Evolutionary conservation across 768 basidiomycete species (phyloP), one percentile per base, ranked within the genome.

Genomic region (Boletus eberwhitei): DNA sequence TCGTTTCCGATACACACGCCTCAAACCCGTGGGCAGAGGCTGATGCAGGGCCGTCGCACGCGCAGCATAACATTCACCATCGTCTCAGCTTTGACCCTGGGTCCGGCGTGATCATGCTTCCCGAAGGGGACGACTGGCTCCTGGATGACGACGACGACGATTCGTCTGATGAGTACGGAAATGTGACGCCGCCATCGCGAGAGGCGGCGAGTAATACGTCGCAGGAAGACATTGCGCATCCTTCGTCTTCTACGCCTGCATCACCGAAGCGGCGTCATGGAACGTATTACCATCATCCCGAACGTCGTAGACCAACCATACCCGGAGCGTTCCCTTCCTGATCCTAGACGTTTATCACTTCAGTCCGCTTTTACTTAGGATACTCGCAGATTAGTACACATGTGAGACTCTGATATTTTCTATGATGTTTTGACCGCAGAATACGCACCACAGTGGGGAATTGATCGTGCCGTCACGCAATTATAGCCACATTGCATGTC

Each of bases 261-360:
- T 73, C 77, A n/a, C 73, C 77, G 17, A 68, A 74, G 52, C 84
- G 81, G 58, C 75, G 88, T 29, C 87, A 90, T 68, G 80, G 82
- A 34, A 92, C 88, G 26, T 92, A 92, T 63, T 93, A 87, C 60
- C 92, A 92, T 67, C 92, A 92, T 68, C 92, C 92, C 0, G 92
- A 93, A 64, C 77, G 76, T 38, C 71, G 71, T 44, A 53, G 77
- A 63, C 77, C 79, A 58, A 64, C 70, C 0, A 75, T 86, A 53
- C 86, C 86, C 5, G 86, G 86, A 5, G 84, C 83, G 4, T 87
- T 87, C 60, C 52, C 63, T 44, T 54, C 64, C 2, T 68, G 45
- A 64, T 29, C 17, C 12, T 38, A 17, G 12, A 49, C 6, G 5
- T 32, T 24, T 32, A n/a, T 40, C 46, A 17, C 35, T 22, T 13